Base-by-base conservation (phyloP, 768 basidiomycete species). In the Rhodotorula diobovata region DNA sequence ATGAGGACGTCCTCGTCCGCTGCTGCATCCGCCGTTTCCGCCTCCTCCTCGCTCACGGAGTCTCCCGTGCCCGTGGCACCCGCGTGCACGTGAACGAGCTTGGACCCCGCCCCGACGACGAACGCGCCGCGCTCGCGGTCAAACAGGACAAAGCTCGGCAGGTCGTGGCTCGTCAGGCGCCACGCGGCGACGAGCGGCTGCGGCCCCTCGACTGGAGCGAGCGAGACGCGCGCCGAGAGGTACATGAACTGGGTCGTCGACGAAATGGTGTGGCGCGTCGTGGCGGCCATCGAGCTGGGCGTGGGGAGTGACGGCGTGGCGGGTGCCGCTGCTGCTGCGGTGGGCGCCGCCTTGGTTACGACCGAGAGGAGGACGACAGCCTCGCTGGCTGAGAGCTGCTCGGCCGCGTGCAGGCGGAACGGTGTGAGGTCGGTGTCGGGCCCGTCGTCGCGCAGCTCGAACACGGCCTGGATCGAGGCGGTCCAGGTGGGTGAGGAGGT, bases 181-280 rank as follows among this genome's bases (percentile, higher is more conserved):
- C 70, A 71, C 37, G 35, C 34, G 15, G 37, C 32, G 15, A 48
- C 21, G 41, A 63, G 56, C 39, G 37, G 23, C 34, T 23, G 43
- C 55, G 39, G 30, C 15, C 25, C 28, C 14, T 3, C 28, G 2
- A 35, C 4, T 10, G 59, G 10, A 23, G 53, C 30, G 54, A 72
- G 61, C 2, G 37, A 15, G 34, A 68, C 53, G 28, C 55, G 54
- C 15, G 56, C 63, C 2, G 28, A 23, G 56, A 71, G 51, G 57
- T 63, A 71, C 20, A 68, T 64, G 35, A 71, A 75, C 5, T 35
- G 10, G 3, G 73, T 75, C 10, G 63, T 54, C 1, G 70, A 68
- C 16, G 60, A 37, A 32, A 68, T 41, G 53, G 68, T 62, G n/a
- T 48, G 56, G 14, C 73, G 48, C 12, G 67, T 63, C 7, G 58